Conservation (phyloP, 2,329 filamentous ascomycete genomes). For the Beauveria scarabaeidicola region DNA sequence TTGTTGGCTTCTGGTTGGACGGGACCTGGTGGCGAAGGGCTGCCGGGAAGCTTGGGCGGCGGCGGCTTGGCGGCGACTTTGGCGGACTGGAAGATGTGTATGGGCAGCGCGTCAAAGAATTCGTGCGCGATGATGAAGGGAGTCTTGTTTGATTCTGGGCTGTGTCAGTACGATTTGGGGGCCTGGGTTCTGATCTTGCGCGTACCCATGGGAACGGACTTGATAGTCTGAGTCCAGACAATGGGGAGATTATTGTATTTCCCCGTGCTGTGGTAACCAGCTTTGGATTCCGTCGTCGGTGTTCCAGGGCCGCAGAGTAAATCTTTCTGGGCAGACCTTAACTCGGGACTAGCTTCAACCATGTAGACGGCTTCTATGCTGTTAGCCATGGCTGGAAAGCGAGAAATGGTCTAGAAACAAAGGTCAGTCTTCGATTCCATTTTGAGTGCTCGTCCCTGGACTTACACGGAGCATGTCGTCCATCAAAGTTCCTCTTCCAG, state of each 20-base stretch:
- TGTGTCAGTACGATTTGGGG: not conserved
- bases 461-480: conserved; percentile 84
- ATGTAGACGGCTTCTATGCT: conserved; percentile 85
- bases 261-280: conserved; percentile 65
- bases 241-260: conserved; percentile 70
- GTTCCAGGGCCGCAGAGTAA: conserved; percentile 69
- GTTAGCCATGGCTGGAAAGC: conserved; percentile 68
- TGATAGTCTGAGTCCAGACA: conserved; percentile 83
- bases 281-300: conserved; percentile 59
- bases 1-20: conserved; percentile 30
- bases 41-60: conserved; percentile 1
- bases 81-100: conserved; percentile 85
- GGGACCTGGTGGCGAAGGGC: conserved; percentile 34
- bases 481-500: conserved; percentile 92
- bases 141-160: conserved; percentile 54
- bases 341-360: conserved; percentile 80
- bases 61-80: conserved; percentile 22
- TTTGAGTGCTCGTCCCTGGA: not conserved
- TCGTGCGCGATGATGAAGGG: conserved; percentile 96
- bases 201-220: conserved; percentile 65
- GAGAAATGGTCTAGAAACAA: conserved; percentile 63
- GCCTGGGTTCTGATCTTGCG: not conserved
- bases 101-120: conserved; percentile 96
- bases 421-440: not conserved
- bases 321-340: conserved; percentile 69